Evolutionary conservation across 2,329 filamentous ascomycete genomes (phyloP), one percentile per base, ranked within the genome.

Genomic region (Grosmannia huntii): DNA sequence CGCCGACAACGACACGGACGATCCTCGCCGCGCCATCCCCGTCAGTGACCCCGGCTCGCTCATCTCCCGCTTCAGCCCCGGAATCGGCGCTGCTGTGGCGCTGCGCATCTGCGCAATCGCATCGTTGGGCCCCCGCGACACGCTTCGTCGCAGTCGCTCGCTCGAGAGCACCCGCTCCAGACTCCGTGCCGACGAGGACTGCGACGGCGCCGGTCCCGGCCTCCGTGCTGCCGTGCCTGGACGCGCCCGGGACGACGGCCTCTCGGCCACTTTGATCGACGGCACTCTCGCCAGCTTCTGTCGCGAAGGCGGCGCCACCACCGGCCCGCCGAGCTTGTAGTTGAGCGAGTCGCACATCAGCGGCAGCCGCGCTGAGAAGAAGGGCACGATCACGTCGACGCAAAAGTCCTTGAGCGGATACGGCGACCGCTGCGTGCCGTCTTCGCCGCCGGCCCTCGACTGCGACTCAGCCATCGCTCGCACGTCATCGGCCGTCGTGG

Each of bases 371-470:
- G 87, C 82, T 38, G 86, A 84, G 67, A 90, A 94, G 71, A 92
- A 92, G 38, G 89, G 88, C 51, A 90, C 74, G 64, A 94, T 83
- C 48, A 94, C 85, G 66, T 94, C 88, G 19, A 88, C 76, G 66
- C 87, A 92, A 67, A 92, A 94, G 67, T 87, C 85, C 62, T 80
- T 82, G 7, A 91, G 72, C 7, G 85, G 82, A 66, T 91, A 73
- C 23, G 75, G 73, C 59, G 28, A 31, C 52, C 12, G 38, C 19
- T 36, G 51, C 14, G 9, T 3, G 21, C 23, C 21, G 19, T 69
- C 58, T 2, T 69, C 68, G 49, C 72, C 38, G 2, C 62, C 61
- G 1, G 68, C 38, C 2, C 63, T 61, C 1, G 68, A 64, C 61
- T 81, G 78, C 1, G 76, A 74, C 57, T 80, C 77, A 51, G 76